Evolutionary conservation across 2,329 filamentous ascomycete species (phyloP), one percentile per base, ranked within the genome.

Genomic region (Colletotrichum godetiae): DNA sequence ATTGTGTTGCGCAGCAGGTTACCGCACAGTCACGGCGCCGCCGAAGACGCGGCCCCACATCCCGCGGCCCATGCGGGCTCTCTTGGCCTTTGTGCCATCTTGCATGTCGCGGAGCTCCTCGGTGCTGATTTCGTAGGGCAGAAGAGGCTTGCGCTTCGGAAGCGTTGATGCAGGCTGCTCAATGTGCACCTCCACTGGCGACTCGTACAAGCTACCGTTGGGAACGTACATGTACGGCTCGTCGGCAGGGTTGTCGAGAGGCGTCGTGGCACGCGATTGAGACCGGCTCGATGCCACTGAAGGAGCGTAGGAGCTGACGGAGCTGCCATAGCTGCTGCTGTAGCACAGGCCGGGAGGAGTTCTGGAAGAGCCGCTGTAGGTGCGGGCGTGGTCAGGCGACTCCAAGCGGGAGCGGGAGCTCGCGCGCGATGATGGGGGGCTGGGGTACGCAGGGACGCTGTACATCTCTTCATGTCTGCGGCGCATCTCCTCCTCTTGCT

Each of bases 31-130:
- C 69, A 85, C 83, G 64, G 83, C 80, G 63, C 83, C 84, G 58
- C 87, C 86, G 72, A 90, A 88, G 72, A 90, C 84, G 55, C 88
- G 87, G 42, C 86, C 86, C 80, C 88, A 88, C 82, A 90, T 84
- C 75, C 88, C 86, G 52, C 87, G 84, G 56, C 79, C 79, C 56
- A 84, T 83, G 63, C 85, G 84, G 72, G 84, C 84, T 64, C 88
- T 86, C 83, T 88, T 88, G n/a, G 81, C 74, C 80, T 86, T 87
- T 72, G 78, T 78, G 53, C 81, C 83, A 61, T 88, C 85, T 74
- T 89, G 86, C 57, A 88, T 78, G 69, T 86, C 84, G 73, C 85
- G 84, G 72, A 89, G 84, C 72, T 90, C 86, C 31, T 90, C 88
- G 42, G 82, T 78, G 73, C 85, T 86, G 76, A 90, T 88, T 81